Evolutionary conservation across 2,329 filamentous ascomycete species (phyloP).

Genomic region (Clonostachys sp.): DNA sequence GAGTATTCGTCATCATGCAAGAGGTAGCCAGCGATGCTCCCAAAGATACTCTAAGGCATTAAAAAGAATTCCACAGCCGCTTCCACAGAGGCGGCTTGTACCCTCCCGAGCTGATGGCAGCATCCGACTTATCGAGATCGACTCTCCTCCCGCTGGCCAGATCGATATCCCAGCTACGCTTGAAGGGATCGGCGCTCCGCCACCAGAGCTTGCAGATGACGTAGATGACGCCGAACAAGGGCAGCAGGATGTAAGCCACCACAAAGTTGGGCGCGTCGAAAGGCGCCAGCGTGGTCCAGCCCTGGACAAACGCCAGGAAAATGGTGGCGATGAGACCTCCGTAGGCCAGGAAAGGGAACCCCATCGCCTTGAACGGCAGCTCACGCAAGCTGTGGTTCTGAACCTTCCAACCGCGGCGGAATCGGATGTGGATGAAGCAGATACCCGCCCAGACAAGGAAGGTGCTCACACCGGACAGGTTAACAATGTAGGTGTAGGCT

Average conservation of each 20-base stretch:
- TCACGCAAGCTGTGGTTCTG: conserved; percentile 51
- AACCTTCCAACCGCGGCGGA: conserved; percentile 56
- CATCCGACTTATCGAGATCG: conserved; percentile 43
- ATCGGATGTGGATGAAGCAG: conserved; percentile 66
- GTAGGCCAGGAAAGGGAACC: conserved; percentile 55
- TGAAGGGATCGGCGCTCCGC: conserved; percentile 40
- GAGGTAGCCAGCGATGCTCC: background rate
- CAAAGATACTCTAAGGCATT: conserved; percentile 3
- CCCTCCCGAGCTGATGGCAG: conserved; percentile 18
- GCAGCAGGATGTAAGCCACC: conserved; percentile 58
- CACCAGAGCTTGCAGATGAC: conserved; percentile 48
- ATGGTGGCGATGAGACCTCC: conserved; percentile 53
- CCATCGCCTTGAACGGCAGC: conserved; percentile 49
- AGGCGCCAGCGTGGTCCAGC: conserved; percentile 55
- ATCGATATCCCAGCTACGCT: conserved; percentile 48
- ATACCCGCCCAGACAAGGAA: conserved; percentile 71
- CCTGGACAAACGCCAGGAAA: conserved; percentile 57
- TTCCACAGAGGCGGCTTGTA: conserved; percentile 33
- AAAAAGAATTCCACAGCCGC: conserved; percentile 35
- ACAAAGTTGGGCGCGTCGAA: conserved; percentile 57
- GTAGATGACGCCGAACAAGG: conserved; percentile 55
- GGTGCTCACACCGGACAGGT: conserved; percentile 64
- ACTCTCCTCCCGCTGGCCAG: conserved; percentile 48
- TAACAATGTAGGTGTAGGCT: conserved; percentile 67
- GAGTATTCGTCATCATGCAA: no score